Evolutionary conservation across 331 rosid species (phyloP), one percentile per base, ranked within the genome.

Genomic region (Quercus phellos): DNA sequence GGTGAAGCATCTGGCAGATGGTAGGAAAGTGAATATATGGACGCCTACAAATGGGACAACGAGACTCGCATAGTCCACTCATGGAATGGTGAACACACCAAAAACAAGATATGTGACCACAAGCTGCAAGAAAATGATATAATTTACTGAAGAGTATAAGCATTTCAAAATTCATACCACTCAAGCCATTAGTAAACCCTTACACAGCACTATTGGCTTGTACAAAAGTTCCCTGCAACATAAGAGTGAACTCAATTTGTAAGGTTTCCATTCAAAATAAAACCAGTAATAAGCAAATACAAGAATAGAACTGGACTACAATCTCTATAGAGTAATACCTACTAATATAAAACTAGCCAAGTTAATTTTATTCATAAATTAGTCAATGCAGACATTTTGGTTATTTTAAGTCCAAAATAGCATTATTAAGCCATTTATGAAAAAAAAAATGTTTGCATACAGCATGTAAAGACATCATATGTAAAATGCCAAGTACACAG

Each of bases 31-130:
- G 89, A 81, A 72, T 68, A 74, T 90, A 92, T 17, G 90, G 85
- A 81, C 84, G 58, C 87, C 97, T 74, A 83, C 98, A 94, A 19
- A 81, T 73, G 51, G 96, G 94, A 82, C 98, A 94, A 70, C 79
- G 85, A 55, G 97, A 94, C 71, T 88, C 90, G 0, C 82, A 55
- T 7, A 11, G 6, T 30, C 61, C 13, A 58, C 17, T 73, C 98
- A 94, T 92, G 29, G 92, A 90, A 27, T 26, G 72, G 80, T 92
- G 77, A 77, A 89, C 92, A 77, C 96, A 94, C 98, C 98, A 94
- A 86, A 94, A 94, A 80, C 98, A 94, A 26, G 93, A 88, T 55
- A 92, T 50, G 70, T 94, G 98, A 66, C 98, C 98, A 85, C 98
- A 94, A 46, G 92, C 98, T 94, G 90, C 76, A 68, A 51, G 55